These are phyloP conservation scores for Penicillium silybi DNA, from an alignment of 495 filamentous ascomycete species.

Conservation along the genomic window DNA sequence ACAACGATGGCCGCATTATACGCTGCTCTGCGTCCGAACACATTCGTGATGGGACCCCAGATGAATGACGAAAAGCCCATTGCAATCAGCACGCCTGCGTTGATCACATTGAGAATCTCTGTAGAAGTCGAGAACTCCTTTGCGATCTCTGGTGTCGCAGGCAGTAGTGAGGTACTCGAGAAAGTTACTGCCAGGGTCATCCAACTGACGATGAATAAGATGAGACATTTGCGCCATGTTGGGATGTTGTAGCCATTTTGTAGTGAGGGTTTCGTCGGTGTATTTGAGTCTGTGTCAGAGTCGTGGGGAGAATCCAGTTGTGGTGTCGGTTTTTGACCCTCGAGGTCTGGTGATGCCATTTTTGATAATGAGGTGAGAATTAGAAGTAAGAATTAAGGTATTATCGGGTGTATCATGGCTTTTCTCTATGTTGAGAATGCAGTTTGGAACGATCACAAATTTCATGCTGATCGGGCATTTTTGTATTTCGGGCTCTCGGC, in stretches of 20 bases:
- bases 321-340: constrained; percentile 21
- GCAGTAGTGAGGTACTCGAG: constrained; percentile 39
- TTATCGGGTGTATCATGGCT: neutral
- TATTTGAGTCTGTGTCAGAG: constrained; percentile 11
- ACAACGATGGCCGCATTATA: constrained; percentile 40
- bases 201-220: constrained; percentile 42
- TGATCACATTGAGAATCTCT: constrained; percentile 41
- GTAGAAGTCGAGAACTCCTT: constrained; percentile 33
- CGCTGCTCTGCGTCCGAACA: constrained; percentile 32
- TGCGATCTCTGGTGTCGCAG: constrained; percentile 41
- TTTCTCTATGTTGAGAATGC: neutral
- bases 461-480: neutral
- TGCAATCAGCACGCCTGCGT: constrained; percentile 51
- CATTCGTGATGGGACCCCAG: constrained; percentile 46
- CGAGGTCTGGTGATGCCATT: constrained; percentile 16
- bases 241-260: constrained; percentile 27
- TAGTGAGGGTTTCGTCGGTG: constrained; percentile 1
- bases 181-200: constrained; percentile 44
- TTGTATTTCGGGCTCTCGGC: constrained; percentile 9
- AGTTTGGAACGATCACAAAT: neutral
- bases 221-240: constrained; percentile 40
- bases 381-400: neutral
- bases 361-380: constrained; percentile 1
- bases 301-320: constrained; percentile 16
- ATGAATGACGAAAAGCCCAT: constrained; percentile 55